Percentiles rank a stretch among this genome's conserved stretches.
These are phyloP conservation scores for Ophiosphaerella korrae DNA, from an alignment of 2,329 filamentous ascomycete species.

Conservation along the genomic window DNA sequence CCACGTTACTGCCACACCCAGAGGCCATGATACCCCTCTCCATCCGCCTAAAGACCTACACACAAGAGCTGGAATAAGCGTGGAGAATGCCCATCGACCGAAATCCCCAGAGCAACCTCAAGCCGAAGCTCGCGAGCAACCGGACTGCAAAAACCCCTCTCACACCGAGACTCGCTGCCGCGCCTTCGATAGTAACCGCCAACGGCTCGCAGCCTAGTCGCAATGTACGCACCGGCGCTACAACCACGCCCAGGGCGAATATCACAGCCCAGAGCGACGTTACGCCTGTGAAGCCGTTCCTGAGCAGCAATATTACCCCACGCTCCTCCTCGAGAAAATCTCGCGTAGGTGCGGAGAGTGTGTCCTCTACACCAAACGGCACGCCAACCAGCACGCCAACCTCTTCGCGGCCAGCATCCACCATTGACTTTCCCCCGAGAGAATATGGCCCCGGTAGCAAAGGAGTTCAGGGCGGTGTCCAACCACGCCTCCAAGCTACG, in stretches of 20 bases:
- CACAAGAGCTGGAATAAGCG: constrained; percentile 14
- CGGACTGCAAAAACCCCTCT: constrained; percentile 61
- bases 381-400: constrained; percentile 58
- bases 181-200: constrained; percentile 27
- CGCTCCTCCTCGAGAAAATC: constrained; percentile 75
- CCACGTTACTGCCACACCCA: constrained; percentile 27
- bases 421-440: constrained; percentile 34
- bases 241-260: constrained; percentile 36
- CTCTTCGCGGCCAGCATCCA: constrained; percentile 41
- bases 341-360: constrained; percentile 67
- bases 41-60: constrained; percentile 19
- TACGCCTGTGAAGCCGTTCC: constrained; percentile 60
- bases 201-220: constrained; percentile 39
- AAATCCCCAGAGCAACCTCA: constrained; percentile 59
- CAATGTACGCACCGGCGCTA: constrained; percentile 33
- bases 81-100: constrained; percentile 48
- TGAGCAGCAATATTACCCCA: constrained; percentile 75
- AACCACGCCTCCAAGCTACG: constrained; percentile 38
- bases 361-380: constrained; percentile 67
- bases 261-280: constrained; percentile 55
- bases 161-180: constrained; percentile 63
- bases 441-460: constrained; percentile 32
- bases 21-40: constrained; percentile 37
- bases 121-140: constrained; percentile 70
- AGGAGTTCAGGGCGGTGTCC: constrained; percentile 23